These are phyloP conservation scores for Scedosporium apiospermum DNA, from an alignment of 2,329 filamentous ascomycete species.

Conservation along the genomic window DNA sequence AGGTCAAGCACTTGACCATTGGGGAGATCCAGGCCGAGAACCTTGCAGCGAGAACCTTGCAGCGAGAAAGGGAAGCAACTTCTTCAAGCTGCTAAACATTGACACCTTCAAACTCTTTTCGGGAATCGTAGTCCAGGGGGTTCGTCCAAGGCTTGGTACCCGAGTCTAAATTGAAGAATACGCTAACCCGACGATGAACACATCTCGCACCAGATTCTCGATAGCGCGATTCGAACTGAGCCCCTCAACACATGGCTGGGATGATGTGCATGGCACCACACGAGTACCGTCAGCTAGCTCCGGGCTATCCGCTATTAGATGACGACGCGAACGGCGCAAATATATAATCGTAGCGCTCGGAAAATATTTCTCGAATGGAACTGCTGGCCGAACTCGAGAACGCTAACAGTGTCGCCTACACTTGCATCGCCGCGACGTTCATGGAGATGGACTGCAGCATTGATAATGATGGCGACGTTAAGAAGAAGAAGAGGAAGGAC, in stretches of 20 bases:
- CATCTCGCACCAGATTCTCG: background rate
- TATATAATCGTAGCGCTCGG: background rate
- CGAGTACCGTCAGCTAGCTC: no score
- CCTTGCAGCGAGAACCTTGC: background rate
- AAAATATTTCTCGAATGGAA: background rate
- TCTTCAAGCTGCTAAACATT: background rate
- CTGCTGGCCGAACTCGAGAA: background rate
- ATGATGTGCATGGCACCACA: background rate
- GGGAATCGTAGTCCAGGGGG: background rate
- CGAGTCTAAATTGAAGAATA: background rate
- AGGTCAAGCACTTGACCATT: background rate
- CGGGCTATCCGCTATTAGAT: no score
- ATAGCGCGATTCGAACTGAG: background rate
- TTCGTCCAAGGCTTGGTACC: background rate
- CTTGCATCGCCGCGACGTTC: background rate
- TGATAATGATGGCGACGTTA: background rate
- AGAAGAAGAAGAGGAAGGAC: background rate
- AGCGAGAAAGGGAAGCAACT: background rate
- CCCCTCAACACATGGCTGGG: no score
- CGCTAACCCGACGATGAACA: background rate
- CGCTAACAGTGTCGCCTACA: background rate
- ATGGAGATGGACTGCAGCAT: background rate
- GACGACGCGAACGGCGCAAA: no score
- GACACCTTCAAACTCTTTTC: background rate
- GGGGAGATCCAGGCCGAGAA: background rate